Evolutionary conservation across 2,329 filamentous ascomycete genomes (phyloP).

Genomic region (Phialemoniopsis sp.): DNA sequence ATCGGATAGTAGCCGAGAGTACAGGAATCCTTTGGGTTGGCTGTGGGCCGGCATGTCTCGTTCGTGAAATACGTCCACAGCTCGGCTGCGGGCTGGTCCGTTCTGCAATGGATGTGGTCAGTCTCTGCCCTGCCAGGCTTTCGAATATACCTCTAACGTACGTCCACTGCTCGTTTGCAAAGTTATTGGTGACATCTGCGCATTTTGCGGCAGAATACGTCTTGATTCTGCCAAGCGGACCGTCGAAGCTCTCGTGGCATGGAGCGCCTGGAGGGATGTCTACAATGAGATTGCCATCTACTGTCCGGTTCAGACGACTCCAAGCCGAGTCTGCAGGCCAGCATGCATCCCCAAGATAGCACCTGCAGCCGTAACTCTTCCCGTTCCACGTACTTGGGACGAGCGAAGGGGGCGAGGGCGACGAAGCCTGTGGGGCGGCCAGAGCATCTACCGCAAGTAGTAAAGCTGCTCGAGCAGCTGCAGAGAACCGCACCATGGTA

Average conservation of each 20-base stretch:
- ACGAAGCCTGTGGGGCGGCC: neutral
- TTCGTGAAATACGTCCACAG: conserved; percentile 40
- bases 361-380: conserved; percentile 18
- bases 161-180: conserved; percentile 26
- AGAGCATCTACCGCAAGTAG: no score
- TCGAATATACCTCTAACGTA: no score
- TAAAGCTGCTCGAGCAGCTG: no score
- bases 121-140: no score
- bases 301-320: conserved; percentile 24
- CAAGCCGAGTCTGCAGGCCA: conserved; percentile 16
- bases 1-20: conserved; percentile 32
- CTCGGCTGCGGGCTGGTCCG: conserved; percentile 16
- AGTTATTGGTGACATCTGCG: conserved; percentile 20
- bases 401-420: conserved; percentile 1
- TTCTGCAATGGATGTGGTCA: no score
- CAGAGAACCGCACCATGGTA: no score
- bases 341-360: conserved; percentile 16
- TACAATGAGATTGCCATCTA: conserved; percentile 27
- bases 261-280: conserved; percentile 20
- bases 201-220: conserved; percentile 31
- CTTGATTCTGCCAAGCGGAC: conserved; percentile 25
- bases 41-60: conserved; percentile 31
- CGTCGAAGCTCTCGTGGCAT: conserved; percentile 32
- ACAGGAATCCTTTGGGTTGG: conserved; percentile 24
- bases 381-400: conserved; percentile 9